Evolutionary conservation across 306 rosid genomes (phyloP).

Genomic region (Spatholobus suberectus): DNA sequence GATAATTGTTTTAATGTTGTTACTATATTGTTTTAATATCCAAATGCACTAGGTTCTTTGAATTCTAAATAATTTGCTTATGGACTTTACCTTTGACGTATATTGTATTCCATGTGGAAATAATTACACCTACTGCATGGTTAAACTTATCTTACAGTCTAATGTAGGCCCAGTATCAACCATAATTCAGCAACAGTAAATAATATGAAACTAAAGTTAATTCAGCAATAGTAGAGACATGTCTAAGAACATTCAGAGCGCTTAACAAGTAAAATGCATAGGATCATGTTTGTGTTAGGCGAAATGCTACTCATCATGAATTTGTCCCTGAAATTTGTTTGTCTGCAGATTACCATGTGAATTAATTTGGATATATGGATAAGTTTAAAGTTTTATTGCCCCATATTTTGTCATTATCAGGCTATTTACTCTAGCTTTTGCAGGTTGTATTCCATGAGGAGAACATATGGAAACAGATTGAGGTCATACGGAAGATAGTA

Average conservation of each 20-base stretch:
- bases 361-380: background rate
- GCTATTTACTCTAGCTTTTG: conserved; percentile 18
- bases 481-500: conserved; percentile 53
- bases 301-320: background rate
- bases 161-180: background rate
- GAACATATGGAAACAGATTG: conserved; percentile 61
- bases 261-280: conserved; percentile 6
- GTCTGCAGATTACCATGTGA: background rate
- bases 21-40: no score
- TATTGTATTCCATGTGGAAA: background rate
- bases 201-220: no score
- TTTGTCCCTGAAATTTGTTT: background rate
- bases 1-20: background rate
- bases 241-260: background rate
- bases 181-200: no score
- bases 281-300: conserved; percentile 8
- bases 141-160: background rate
- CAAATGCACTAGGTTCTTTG: background rate
- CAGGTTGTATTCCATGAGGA: conserved; percentile 55
- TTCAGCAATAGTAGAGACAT: background rate
- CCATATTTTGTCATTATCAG: background rate
- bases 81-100: conserved; percentile 7
- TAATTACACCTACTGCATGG: background rate
- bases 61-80: conserved; percentile 14
- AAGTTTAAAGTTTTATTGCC: background rate